Base-by-base conservation (phyloP, 345 rosid genomes). In the Excoecaria agallocha region DNA sequence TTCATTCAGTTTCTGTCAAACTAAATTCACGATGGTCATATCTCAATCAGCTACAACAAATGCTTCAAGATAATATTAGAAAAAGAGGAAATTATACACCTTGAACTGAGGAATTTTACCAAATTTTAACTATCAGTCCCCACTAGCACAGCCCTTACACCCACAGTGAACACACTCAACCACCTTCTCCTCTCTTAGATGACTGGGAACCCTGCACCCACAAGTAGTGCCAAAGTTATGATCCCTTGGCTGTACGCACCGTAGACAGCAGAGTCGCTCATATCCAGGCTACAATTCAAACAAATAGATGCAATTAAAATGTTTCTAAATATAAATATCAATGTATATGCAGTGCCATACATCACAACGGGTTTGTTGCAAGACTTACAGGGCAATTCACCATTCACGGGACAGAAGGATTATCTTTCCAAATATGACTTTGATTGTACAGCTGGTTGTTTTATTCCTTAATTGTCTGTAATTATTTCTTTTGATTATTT, bases 131-230 rank as follows among this genome's bases (percentile, higher is more conserved):
- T 10, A 64, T 65, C 65, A 89, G 81, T 94, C 94, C 25, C 92
- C 94, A 76, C 96, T 90, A 0, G 96, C 94, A 60, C 97, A 90
- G 48, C 97, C 96, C 76, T 78, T 79, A 58, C 94, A 92, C 16
- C 97, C 97, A 41, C 97, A 92, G 79, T 89, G 97, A 65, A 89
- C 93, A 22, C 94, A 89, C 79, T 89, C 97, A 17, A 92, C 85
- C 19, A 83, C 92, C 81, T 92, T 84, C 89, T 94, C 97, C 85
- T 94, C 94, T 80, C 94, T 85, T 70, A 90, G 74, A 82, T 92
- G 78, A 78, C 86, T 88, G 15, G 94, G 94, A 35, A 94, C 96
- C 63, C 94, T 84, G 35, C 97, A 89, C 35, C 92, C 90, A 20
- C 97, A 94, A 0, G 96, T 89, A 8, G 96, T 88, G 68, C 87